Percentiles rank a stretch among this genome's conserved stretches.
These are phyloP conservation scores for Lactifluus hygrophoroides DNA, from an alignment of 768 basidiomycete species.

Conservation along the genomic window DNA sequence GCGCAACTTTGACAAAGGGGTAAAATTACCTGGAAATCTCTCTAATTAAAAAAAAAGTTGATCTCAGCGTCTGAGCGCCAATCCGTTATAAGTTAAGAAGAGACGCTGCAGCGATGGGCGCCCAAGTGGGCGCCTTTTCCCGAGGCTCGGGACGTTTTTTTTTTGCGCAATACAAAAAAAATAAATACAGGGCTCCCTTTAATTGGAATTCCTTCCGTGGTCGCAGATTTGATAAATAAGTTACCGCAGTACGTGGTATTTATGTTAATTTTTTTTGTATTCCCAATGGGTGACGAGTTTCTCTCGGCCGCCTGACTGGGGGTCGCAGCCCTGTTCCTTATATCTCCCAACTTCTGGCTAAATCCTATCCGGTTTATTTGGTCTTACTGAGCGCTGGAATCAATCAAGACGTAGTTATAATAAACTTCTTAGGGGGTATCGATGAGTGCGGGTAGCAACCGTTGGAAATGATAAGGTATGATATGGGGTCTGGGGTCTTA, in stretches of 20 bases:
- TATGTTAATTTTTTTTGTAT: too few relatives aligned
- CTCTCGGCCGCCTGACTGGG: neutral
- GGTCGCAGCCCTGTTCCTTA: neutral
- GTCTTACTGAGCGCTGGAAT: neutral
- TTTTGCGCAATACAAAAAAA: too few relatives aligned
- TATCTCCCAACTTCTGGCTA: neutral
- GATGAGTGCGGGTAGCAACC: neutral
- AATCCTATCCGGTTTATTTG: neutral
- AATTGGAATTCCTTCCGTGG: too few relatives aligned
- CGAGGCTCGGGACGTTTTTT: neutral
- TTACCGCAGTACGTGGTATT: neutral
- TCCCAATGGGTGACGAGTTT: too few relatives aligned
- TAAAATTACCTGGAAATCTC: too few relatives aligned
- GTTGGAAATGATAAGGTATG: too few relatives aligned
- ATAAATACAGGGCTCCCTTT: too few relatives aligned
- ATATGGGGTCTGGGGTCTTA: neutral
- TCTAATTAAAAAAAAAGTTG: too few relatives aligned
- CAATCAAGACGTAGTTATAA: neutral
- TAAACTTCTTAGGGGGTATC: neutral
- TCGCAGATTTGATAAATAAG: too few relatives aligned
- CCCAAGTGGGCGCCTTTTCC: neutral
- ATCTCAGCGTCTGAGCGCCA: neutral
- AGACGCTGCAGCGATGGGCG: too few relatives aligned
- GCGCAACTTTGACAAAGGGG: neutral
- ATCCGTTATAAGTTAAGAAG: too few relatives aligned